Evolutionary conservation across 805 yeast genomes (phyloP), one percentile per base, ranked within the genome.

Genomic region (Saccharomycopsis amapae): DNA sequence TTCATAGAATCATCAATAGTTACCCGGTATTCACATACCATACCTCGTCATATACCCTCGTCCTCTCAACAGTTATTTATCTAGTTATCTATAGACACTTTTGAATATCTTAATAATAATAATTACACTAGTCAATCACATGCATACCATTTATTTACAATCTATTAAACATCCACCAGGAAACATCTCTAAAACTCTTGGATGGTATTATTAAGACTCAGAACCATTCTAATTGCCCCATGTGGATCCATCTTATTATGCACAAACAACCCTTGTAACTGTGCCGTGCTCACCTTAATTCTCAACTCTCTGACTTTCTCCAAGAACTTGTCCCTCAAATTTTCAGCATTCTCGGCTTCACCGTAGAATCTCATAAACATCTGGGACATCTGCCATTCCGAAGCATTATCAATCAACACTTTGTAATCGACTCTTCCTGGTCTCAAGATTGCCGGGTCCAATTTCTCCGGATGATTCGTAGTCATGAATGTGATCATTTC

Each of bases 401-500:
- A 72, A n/a, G 97, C 97, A 62, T 90, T 85, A 54, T 85, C 93
- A 33, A 93, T 76, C 57, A 81, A 67, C 18, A 79, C 81, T 64
- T 87, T 86, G 62, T 72, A 79, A 60, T 93, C 98, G 26, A 93
- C 81, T 63, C 98, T 73, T 2, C 98, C 98, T 0, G 98, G 98
- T 53, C 98, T 73, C 61, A 93, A 66, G 37, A 93, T 72, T 0
- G 98, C 98, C 1, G 96, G 87, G 58, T 93, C 98, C 32, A 93
- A 68, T 52, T 78, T 78, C 52, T 93, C 97, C 0, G 97, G 96
- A 59, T 93, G 98, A 63, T 93, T 93, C 18, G 98, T 90, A 18
- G 98, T 93, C 98, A 93, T 93, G 63, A 93, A 93, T 0, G 97
- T 90, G 28, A 93, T 73, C 38, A 96, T 83, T 59, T 93, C 97